phyloP scores from a whole-genome alignment of 441 rosid species.

The Aleurites moluccanus region DNA sequence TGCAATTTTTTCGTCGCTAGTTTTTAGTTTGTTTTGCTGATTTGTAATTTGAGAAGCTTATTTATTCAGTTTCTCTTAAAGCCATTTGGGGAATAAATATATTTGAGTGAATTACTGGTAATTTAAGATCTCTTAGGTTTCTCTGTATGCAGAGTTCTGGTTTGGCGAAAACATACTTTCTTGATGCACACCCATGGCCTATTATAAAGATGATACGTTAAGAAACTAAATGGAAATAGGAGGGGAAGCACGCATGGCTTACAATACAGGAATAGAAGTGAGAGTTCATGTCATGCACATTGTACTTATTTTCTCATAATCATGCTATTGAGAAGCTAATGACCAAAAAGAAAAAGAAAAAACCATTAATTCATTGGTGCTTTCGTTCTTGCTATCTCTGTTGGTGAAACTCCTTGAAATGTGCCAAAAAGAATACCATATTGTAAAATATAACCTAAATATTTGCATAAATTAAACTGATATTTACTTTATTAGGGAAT shows the following conservation, averaged over 20 bases:
- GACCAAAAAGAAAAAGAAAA: too few species aligned
- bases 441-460: background rate
- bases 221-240: background rate
- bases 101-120: too few species aligned
- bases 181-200: too few species aligned
- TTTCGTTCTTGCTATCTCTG: background rate
- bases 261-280: background rate
- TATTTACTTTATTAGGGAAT: too few species aligned
- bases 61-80: background rate
- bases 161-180: background rate
- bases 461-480: background rate
- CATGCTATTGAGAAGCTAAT: too few species aligned
- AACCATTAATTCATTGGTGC: too few species aligned
- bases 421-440: background rate
- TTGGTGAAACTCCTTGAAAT: background rate
- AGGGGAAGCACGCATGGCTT: background rate
- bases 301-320: background rate
- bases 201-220: background rate
- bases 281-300: too few species aligned
- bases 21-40: background rate
- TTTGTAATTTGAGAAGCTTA: background rate
- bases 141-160: background rate
- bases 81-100: too few species aligned
- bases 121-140: background rate
- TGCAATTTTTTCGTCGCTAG: too few species aligned